These are phyloP conservation scores for Cunninghamia lanceolata DNA, from an alignment of 75 land plant species.

Conservation along the genomic window DNA sequence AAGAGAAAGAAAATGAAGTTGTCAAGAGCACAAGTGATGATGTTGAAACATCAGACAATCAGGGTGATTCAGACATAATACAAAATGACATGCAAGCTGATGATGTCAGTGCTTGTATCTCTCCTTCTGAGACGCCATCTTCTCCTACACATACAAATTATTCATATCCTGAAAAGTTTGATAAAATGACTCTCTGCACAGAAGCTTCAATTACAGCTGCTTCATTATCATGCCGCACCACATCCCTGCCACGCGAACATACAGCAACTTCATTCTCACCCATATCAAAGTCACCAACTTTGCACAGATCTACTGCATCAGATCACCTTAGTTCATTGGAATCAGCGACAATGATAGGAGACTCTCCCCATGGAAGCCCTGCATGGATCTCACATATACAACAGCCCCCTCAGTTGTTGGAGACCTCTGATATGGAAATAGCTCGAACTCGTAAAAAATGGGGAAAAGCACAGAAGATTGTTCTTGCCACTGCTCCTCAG, in stretches of 20 bases:
- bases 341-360: neutral
- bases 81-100: constrained; percentile 1
- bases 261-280: constrained; percentile 4
- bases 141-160: constrained; percentile 16
- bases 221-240: constrained; percentile 6
- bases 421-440: neutral
- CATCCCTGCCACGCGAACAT: constrained; percentile 17
- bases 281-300: neutral
- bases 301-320: constrained; percentile 13
- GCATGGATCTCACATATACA: neutral
- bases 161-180: constrained; percentile 33
- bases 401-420: neutral
- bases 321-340: constrained; percentile 10
- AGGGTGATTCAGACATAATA: neutral
- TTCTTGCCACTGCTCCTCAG: constrained; percentile 29
- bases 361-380: neutral
- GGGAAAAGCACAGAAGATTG: constrained; percentile 43
- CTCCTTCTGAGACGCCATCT: constrained; percentile 13
- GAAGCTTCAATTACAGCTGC: constrained; percentile 2
- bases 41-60: constrained; percentile 5
- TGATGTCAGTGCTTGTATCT: neutral
- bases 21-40: constrained; percentile 3
- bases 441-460: constrained; percentile 13
- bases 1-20: constrained; percentile 7
- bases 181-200: constrained; percentile 17